Base-by-base conservation (phyloP, 148 eudicot species). In the Salicornia ramosissima region DNA sequence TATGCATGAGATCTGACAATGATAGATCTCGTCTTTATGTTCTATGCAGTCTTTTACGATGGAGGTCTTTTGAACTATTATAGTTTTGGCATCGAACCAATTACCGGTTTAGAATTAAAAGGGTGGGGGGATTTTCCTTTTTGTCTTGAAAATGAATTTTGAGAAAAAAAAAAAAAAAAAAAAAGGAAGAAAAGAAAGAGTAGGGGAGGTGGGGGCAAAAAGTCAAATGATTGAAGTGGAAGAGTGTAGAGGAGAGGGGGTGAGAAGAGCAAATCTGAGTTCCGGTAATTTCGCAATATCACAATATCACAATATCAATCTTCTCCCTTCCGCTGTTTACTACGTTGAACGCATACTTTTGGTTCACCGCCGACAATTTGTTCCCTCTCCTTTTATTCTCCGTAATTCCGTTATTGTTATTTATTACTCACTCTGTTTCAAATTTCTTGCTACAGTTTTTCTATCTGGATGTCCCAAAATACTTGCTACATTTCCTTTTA, bases 181-280 rank as follows among this genome's bases (percentile, higher is more conserved):
- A 9, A 33, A 21, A 61, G 19, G 16, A 60, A n/a, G 0, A 5
- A 6, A 30, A 30, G 2, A 30, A 5, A 14, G 40, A 21, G 36
- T 31, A 21, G 8, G 25, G 19, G 13, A 29, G 61, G 75, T 64
- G 70, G 61, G 70, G 47, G 53, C n/a, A 52, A 33, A 53, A 64
- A 40, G 75, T 72, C 69, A 64, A 64, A 52, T 22, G 14, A 64
- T 10, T 25, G 34, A 42, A 72, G 55, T 42, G 54, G 54, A 53
- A 42, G 67, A 19, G 54, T 52, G 69, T 64, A 50, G 52, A 16
- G 64, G 53, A 2, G 45, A 33, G 51, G 36, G 34, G 25, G 65
- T 16, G 51, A 24, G 59, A 50, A 33, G 49, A 7, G 21, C 39
- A 40, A 63, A 63, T 63, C 67, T 63, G 67, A 63, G 50, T 63